Conservation (phyloP, 2,329 filamentous ascomycete species). For the Clarireedia paspali region DNA sequence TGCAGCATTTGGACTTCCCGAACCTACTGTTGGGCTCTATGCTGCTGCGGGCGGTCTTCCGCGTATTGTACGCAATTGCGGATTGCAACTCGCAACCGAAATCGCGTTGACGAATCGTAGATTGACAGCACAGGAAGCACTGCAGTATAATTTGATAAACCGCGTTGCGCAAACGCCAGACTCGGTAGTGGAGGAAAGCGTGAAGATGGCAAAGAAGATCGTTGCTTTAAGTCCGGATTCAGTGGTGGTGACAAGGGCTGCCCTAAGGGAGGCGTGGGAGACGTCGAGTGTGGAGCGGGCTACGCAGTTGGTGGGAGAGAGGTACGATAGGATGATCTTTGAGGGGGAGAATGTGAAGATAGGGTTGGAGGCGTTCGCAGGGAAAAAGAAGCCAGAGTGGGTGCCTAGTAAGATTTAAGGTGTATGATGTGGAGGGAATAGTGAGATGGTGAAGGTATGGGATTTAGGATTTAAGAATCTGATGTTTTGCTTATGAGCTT, state of each 20-base stretch:
- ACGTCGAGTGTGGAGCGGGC: conserved; percentile 47
- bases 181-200: conserved; percentile 45
- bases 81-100: conserved; percentile 61
- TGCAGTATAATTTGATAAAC: conserved; percentile 61
- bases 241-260: conserved; percentile 63
- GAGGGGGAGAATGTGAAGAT: conserved; percentile 66
- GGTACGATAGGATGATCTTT: conserved; percentile 46
- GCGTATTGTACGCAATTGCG: conserved; percentile 54
- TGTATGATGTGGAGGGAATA: too few species aligned
- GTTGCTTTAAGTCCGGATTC: conserved; percentile 63
- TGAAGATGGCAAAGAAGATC: conserved; percentile 54
- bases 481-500: too few species aligned
- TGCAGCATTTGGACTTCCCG: conserved; percentile 64
- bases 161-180: conserved; percentile 41
- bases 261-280: conserved; percentile 66
- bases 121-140: conserved; percentile 52
- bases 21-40: conserved; percentile 62
- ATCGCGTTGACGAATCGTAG: conserved; percentile 58
- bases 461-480: too few species aligned
- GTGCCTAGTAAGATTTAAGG: conserved; percentile 49
- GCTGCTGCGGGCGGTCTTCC: conserved; percentile 65
- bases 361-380: conserved; percentile 67
- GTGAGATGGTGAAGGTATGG: too few species aligned
- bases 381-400: conserved; percentile 64
- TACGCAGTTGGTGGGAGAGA: conserved; percentile 50